Percentiles rank a stretch among this genome's conserved stretches.
Conservation (phyloP, 1,139 yeast species). For the Protomyces inouyei region DNA sequence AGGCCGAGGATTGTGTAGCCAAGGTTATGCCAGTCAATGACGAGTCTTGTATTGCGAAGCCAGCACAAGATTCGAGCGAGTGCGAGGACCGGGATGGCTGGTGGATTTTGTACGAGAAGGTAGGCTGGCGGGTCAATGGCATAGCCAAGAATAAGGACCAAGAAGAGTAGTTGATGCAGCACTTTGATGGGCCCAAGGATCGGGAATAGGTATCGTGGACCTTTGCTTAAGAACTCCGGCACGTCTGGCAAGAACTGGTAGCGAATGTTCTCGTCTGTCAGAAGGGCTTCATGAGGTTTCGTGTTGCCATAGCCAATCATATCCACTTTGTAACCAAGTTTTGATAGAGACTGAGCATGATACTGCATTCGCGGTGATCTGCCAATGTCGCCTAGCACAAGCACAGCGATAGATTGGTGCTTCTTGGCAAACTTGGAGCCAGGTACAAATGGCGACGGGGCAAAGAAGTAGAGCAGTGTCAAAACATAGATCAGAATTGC, state of each 20-base stretch:
- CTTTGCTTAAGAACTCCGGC: constrained; percentile 17
- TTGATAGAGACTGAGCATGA: constrained; percentile 77
- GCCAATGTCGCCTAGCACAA: constrained; percentile 89
- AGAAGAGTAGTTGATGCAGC: constrained; percentile 44
- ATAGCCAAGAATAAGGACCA: constrained; percentile 12
- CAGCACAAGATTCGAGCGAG: constrained; percentile 53
- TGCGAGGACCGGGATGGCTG: constrained; percentile 75
- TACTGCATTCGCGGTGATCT: constrained; percentile 94
- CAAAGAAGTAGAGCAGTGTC: constrained; percentile 21
- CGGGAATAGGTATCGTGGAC: constrained; percentile 48
- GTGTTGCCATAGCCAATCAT: constrained; percentile 76
- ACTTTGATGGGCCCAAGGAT: constrained; percentile 61
- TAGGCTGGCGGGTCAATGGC: constrained; percentile 26
- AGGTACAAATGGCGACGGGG: constrained; percentile 14
- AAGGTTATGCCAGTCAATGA: constrained; percentile 95
- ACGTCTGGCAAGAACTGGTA: constrained; percentile 39
- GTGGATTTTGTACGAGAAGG: constrained; percentile 81
- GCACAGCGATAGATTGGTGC: constrained; percentile 49
- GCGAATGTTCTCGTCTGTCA: constrained; percentile 34
- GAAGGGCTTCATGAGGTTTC: constrained; percentile 37
- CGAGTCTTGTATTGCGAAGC: constrained; percentile 56
- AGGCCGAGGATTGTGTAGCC: constrained; percentile 79
- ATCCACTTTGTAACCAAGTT: constrained; percentile 66
- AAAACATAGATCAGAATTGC: constrained; percentile 10
- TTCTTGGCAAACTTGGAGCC: constrained; percentile 24